Evolutionary conservation across 345 rosid genomes (phyloP), one percentile per base, ranked within the genome.

Genomic region (Abelmoschus esculentus): DNA sequence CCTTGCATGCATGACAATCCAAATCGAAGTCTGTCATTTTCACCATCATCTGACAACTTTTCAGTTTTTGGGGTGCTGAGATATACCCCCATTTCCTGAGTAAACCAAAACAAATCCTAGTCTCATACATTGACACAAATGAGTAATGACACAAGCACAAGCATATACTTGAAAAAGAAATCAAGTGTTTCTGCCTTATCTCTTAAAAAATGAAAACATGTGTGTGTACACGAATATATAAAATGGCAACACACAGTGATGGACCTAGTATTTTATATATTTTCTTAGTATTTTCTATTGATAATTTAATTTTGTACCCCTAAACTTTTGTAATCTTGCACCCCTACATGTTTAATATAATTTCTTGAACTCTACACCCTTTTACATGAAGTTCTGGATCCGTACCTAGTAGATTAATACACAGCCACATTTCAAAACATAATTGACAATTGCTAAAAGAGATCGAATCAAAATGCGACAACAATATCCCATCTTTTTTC

Each of bases 1-100:
- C 97, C 95, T 77, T 90, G 97, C 95, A 90, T 90, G 50, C 92
- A 89, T 0, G 95, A 87, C 75, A 86, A 70, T 29, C 97, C 97
- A 73, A 75, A 90, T 74, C 78, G 83, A 28, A 90, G 83, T 63
- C 57, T 80, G 32, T 74, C 86, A 82, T 84, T 90, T 71, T 84
- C 89, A 68, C 88, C 89, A 73, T 89, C 89, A 31, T 89, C 95
- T 1, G 92, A 89, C 74, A 74, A 79, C 74, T 90, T 90, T 15
- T 90, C 97, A 15, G 92, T 87, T 61, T 83, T 90, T 0, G 97
- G 97, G 76, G 92, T 69, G 76, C 95, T 90, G 61, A 90, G 80
- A 58, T 90, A 90, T 67, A 86, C 79, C 70, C 95, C 95, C 95
- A 90, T 90, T 74, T 76, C 73, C 77, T 55, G 64, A 72, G 0